These are phyloP conservation scores for Trypanosoma theileri DNA, from an alignment of 208 protist species.

Conservation along the genomic window DNA sequence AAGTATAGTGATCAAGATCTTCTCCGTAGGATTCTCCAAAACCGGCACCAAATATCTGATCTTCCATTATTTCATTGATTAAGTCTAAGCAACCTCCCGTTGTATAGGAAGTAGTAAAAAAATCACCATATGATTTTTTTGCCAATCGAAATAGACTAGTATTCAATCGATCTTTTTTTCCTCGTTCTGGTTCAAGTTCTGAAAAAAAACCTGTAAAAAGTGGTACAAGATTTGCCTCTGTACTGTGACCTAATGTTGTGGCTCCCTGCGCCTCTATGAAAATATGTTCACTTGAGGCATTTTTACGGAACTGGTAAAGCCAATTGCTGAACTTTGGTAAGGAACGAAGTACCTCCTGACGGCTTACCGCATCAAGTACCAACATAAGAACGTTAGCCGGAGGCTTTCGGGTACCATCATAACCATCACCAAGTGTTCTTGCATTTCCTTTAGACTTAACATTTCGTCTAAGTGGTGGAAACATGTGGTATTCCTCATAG, in stretches of 20 bases:
- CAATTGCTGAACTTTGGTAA: slow-evolving; percentile 53
- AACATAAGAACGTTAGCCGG: slow-evolving; percentile 52
- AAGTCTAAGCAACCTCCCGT: slow-evolving; percentile 48
- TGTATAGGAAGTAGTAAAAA: slow-evolving; percentile 37
- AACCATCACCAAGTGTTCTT: not conserved
- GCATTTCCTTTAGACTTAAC: not conserved
- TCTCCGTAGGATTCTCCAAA: slow-evolving; percentile 22
- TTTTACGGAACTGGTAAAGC: slow-evolving; percentile 39
- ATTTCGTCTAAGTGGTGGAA: slow-evolving; percentile 31
- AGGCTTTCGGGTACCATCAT: slow-evolving; percentile 19
- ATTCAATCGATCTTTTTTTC: slow-evolving; percentile 14
- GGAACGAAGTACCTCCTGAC: slow-evolving; percentile 49
- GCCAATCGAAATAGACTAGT: slow-evolving; percentile 34
- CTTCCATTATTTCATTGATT: slow-evolving; percentile 29
- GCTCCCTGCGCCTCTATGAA: slow-evolving; percentile 43
- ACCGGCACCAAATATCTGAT: slow-evolving; percentile 23
- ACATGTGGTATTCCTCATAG: slow-evolving; percentile 59
- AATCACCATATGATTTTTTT: slow-evolving; percentile 47
- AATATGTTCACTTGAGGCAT: slow-evolving; percentile 20
- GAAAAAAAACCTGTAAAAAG: slow-evolving; percentile 23
- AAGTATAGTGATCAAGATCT: slow-evolving; percentile 51
- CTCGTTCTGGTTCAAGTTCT: not conserved
- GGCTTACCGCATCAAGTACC: slow-evolving; percentile 62
- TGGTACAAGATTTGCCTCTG: slow-evolving; percentile 41
- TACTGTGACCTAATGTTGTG: slow-evolving; percentile 46